These are phyloP conservation scores for Haematococcus lacustris DNA, from an alignment of 139 green algal genomes.

Conservation along the genomic window DNA sequence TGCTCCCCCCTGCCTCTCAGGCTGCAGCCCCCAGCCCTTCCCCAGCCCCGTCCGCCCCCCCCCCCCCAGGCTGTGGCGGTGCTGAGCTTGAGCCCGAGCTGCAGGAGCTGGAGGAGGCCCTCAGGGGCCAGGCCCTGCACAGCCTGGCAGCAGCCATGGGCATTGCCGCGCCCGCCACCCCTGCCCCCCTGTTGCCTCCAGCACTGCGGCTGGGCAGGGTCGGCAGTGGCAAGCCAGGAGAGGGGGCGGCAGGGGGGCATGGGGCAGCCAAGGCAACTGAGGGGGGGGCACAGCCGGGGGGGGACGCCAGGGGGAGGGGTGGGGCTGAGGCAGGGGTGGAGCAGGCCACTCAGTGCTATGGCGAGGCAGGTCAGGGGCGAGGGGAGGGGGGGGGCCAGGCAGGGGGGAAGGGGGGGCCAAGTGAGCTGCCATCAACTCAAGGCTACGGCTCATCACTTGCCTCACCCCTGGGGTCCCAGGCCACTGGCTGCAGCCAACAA, in stretches of 20 bases:
- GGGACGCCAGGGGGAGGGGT: too few species aligned
- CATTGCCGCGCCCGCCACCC: background rate
- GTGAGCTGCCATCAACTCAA: too few species aligned
- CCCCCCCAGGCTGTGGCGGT: background rate
- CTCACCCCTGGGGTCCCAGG: too few species aligned
- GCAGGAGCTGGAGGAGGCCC: slow-evolving; percentile 17
- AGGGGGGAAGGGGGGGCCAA: too few species aligned
- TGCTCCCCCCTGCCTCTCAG: background rate
- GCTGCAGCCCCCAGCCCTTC: background rate
- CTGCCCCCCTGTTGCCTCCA: background rate
- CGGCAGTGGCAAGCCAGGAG: background rate
- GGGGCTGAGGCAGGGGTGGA: too few species aligned
- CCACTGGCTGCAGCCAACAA: too few species aligned
- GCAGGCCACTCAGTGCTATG: too few species aligned
- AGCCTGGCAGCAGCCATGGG: background rate
- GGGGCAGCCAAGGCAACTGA: background rate
- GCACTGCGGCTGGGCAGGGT: background rate
- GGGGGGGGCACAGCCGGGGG: too few species aligned
- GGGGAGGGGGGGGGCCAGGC: too few species aligned
- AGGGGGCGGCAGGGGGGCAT: slow-evolving; percentile 1
- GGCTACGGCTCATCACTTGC: too few species aligned
- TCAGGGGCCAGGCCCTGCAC: background rate
- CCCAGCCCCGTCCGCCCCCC: too few species aligned
- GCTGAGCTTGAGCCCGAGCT: slow-evolving; percentile 6
- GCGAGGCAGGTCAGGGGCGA: too few species aligned